phyloP scores from a whole-genome alignment of 495 filamentous ascomycete genomes.

The Penicillium macrosclerotiorum region DNA sequence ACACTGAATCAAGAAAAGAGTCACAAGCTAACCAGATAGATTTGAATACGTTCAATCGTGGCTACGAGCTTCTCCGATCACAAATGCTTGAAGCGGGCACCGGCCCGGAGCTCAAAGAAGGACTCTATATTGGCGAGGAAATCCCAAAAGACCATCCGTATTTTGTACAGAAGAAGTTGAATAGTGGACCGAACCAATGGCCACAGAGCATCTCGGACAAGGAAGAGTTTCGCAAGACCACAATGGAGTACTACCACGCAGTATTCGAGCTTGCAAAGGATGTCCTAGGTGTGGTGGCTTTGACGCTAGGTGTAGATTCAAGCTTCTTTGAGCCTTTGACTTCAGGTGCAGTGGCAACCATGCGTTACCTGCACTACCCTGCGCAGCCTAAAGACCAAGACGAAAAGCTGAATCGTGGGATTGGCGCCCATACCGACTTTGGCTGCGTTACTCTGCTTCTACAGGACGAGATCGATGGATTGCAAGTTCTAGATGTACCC shows the following conservation, averaged over 20 bases:
- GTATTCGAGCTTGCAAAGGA: slow-evolving; percentile 34
- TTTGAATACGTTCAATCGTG: slow-evolving; percentile 40
- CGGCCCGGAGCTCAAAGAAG: slow-evolving; percentile 51
- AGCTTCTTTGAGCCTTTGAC: slow-evolving; percentile 32
- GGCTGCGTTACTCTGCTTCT: slow-evolving; percentile 45
- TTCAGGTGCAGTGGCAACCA: slow-evolving; percentile 38
- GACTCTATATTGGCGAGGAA: slow-evolving; percentile 48
- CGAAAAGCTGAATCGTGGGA: slow-evolving; percentile 36
- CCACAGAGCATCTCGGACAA: slow-evolving; percentile 37
- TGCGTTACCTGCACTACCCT: slow-evolving; percentile 43
- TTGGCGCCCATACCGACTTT: slow-evolving; percentile 50
- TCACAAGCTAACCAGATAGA: slow-evolving; percentile 23
- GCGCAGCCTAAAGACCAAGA: slow-evolving; percentile 42
- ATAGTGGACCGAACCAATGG: slow-evolving; percentile 51
- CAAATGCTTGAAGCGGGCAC: slow-evolving; percentile 48
- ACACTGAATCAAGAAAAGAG: too few relatives aligned
- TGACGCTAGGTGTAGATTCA: slow-evolving; percentile 35
- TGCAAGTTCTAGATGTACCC: slow-evolving; percentile 52
- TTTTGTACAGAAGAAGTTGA: slow-evolving; percentile 32
- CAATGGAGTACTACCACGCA: slow-evolving; percentile 48
- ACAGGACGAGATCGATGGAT: slow-evolving; percentile 47
- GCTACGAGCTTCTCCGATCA: slow-evolving; percentile 49
- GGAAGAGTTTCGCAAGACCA: slow-evolving; percentile 43
- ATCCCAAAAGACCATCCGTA: slow-evolving; percentile 41
- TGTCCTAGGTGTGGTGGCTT: slow-evolving; percentile 25